Evolutionary conservation across 1,139 yeast species (phyloP), one percentile per base, ranked within the genome.

Genomic region (Yamadazyma diddensiae): DNA sequence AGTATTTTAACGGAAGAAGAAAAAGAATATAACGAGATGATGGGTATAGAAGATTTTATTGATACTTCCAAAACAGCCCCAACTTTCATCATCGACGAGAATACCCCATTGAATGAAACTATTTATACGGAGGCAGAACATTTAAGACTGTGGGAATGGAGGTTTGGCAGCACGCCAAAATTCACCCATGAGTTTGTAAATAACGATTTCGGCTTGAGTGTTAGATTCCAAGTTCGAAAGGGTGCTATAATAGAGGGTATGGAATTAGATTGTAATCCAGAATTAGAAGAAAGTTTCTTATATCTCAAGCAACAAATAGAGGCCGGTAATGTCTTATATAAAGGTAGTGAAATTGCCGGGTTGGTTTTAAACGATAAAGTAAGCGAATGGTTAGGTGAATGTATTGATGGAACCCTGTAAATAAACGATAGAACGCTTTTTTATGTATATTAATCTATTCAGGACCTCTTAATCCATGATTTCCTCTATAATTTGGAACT

Each of bases 111-210:
- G n/a, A 81, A 82, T 0, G 42, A 44, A 2, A 75, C 73, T 27
- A 64, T 84, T 0, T 18, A 39, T 2, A 53, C 65, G 1, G 65
- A 65, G 1, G 72, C 74, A 2, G 49, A 56, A 0, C 69, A 70
- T 25, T 58, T 83, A 24, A 53, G 59, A 37, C 53, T 64, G 9
- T 83, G 94, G 92, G 62, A 69, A 1, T 86, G 94, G 94, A 69
- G 61, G 23, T 84, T 57, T 52, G 94, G 88, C 0, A 68, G 71
- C 24, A 80, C 94, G 0, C 95, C 95, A 1, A 63, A 59, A 37
- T 83, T 83, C 50, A 59, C 63, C 11, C 82, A 80, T 46, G 48
- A 51, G 4, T 49, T 78, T 21, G 42, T 40, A 1, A 56, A 64
- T 34, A 45, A 54, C 1, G 52, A 57, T 24, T 47, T 50, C 21